Conservation (phyloP, 2,329 filamentous ascomycete genomes). For the Juglanconis oblonga region DNA sequence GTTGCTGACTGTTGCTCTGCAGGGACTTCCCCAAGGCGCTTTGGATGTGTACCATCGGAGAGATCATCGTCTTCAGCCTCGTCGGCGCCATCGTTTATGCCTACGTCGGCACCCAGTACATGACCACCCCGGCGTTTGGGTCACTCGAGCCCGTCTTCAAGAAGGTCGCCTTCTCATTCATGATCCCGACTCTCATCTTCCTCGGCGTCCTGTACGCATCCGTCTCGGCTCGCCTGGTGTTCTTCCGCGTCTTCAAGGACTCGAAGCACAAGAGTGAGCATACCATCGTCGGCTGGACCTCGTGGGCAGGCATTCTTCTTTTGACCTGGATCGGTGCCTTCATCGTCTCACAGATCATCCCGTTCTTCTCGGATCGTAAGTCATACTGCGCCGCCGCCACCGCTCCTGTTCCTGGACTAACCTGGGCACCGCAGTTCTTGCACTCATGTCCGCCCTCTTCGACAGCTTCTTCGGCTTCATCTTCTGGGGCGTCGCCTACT, state of each 20-base stretch:
- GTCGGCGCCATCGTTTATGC: constrained; percentile 79
- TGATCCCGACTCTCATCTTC: constrained; percentile 94
- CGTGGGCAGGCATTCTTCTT: constrained; percentile 72
- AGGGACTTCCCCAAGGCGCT: constrained; percentile 90
- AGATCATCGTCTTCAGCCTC: constrained; percentile 80
- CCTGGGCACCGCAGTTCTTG: constrained; percentile 44
- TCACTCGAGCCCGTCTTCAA: constrained; percentile 76
- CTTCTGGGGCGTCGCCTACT: constrained; percentile 83
- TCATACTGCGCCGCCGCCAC: constrained; percentile 30
- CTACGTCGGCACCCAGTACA: constrained; percentile 88
- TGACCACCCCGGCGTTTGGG: constrained; percentile 82
- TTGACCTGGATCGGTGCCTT: constrained; percentile 83
- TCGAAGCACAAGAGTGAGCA: constrained; percentile 78
- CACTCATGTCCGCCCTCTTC: constrained; percentile 82
- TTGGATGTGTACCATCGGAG: constrained; percentile 84
- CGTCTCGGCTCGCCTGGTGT: constrained; percentile 84
- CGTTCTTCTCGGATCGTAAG: constrained; percentile 79
- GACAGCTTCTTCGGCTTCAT: constrained; percentile 95
- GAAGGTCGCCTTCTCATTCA: constrained; percentile 89
- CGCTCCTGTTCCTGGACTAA: background rate
- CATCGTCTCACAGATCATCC: constrained; percentile 88
- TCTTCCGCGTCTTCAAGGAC: constrained; percentile 82
- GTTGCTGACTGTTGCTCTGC: background rate
- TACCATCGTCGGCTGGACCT: constrained; percentile 75
- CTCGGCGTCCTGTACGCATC: constrained; percentile 87